Base-by-base conservation (phyloP, 108 stramenopile genomes). In the Parmales sp. region DNA sequence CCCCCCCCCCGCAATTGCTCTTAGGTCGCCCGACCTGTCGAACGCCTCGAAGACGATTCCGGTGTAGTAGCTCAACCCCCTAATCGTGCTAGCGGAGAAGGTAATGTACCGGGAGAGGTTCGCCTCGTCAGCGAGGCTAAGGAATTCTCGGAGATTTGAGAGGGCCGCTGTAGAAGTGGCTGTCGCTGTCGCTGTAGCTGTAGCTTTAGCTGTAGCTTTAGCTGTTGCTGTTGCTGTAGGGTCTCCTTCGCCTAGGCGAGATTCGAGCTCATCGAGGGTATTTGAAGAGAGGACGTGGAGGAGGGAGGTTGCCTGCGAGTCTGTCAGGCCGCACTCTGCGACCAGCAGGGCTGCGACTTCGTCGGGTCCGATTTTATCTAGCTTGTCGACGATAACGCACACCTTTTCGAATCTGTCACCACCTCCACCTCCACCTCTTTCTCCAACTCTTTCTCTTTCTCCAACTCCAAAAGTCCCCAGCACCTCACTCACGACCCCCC, bases 1-100 rank as follows among this genome's bases (percentile, higher is more conserved):
- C 25, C 97, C 97, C 13, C 97, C 97, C 6, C 97, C 97, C 34
- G 91, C 92, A 71, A 98, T 94, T 1, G 97, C 97, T n/a, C 97
- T 90, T 4, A 98, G 79, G 29, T 83, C 88, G 16, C 97, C 94
- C 51, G 79, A 82, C 39, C 95, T 80, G 75, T 98, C 97, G 76
- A 98, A 96, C 31, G 93, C 94, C 79, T 98, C 97, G 78, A 96
- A 98, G 16, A 98, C 97, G 22, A 92, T 81, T 25, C 95, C 95
- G 0, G 97, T 98, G 76, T 98, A 98, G 69, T 98, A 98, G 26
- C 94, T 92, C 25, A 98, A 72, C 13, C 97, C 97, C 36, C 97
- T 85, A 51, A 98, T 93, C 39, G 96, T 94, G 29, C 89, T 90
- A 38, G 91, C 94, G 78, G 96, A 95, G 60, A 98, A 90, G n/a